Percentiles rank a stretch among this genome's conserved stretches.
These are phyloP conservation scores for Fusarium burgessii DNA, from an alignment of 2,329 filamentous ascomycete genomes.

Conservation along the genomic window DNA sequence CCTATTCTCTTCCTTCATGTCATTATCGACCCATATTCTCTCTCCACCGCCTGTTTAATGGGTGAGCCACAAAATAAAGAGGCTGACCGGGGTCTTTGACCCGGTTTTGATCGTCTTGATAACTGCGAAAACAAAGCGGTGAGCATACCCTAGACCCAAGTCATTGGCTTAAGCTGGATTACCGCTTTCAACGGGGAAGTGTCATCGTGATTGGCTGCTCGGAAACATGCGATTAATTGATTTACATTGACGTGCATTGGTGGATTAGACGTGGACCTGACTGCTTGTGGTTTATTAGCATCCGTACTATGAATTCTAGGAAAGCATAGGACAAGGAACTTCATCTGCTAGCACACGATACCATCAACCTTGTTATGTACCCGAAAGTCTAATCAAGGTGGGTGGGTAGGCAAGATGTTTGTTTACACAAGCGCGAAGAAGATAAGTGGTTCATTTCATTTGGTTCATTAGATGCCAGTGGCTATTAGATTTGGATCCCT, in stretches of 20 bases:
- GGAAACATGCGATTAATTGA: slow-evolving; percentile 20
- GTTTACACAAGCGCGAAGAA: neutral
- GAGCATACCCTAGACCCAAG: slow-evolving; percentile 15
- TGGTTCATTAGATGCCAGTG: slow-evolving; percentile 16
- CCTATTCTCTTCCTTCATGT: slow-evolving; percentile 10
- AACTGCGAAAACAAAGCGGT: slow-evolving; percentile 22
- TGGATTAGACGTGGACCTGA: neutral
- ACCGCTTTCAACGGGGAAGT: slow-evolving; percentile 38
- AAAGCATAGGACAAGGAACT: neutral
- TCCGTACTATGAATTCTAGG: neutral
- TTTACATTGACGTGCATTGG: slow-evolving; percentile 29
- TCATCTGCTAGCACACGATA: slow-evolving; percentile 9
- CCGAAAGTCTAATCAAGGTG: slow-evolving; percentile 17
- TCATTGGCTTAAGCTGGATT: slow-evolving; percentile 24
- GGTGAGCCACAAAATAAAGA: slow-evolving; percentile 5
- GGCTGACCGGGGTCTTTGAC: slow-evolving; percentile 2
- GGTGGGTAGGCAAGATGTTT: neutral
- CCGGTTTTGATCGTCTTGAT: slow-evolving; percentile 9
- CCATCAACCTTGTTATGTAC: neutral
- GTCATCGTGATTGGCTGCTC: slow-evolving; percentile 35
- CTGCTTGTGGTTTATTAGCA: slow-evolving; percentile 16
- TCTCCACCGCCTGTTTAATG: slow-evolving; percentile 31
- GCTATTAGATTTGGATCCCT: slow-evolving; percentile 35
- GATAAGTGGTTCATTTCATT: neutral
- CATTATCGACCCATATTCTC: slow-evolving; percentile 29